Conservation (phyloP, 2,329 filamentous ascomycete species). For the Bisporella sp. region DNA sequence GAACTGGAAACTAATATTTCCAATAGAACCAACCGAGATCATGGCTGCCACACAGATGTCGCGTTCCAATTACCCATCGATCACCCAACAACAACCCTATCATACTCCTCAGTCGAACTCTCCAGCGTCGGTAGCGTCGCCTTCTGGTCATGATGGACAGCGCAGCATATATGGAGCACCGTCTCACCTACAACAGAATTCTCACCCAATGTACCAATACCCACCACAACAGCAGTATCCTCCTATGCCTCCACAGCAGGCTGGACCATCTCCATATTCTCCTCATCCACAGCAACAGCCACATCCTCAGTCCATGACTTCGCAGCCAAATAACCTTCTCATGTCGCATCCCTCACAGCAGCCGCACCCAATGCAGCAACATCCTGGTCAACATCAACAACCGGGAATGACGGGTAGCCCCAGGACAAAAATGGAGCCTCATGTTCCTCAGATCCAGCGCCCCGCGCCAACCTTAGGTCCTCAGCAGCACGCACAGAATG, state of each 20-base stretch:
- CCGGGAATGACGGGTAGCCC: constrained; percentile 56
- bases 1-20: constrained; percentile 10
- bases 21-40: constrained; percentile 51
- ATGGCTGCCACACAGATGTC: constrained; percentile 64
- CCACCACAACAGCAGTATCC: constrained; percentile 47
- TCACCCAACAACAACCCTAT: constrained; percentile 40
- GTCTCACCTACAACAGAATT: constrained; percentile 72
- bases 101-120: constrained; percentile 95
- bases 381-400: constrained; percentile 43
- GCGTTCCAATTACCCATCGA: constrained; percentile 74
- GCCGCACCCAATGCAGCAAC: constrained; percentile 52
- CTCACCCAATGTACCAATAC: constrained; percentile 66
- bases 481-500: constrained; percentile 34
- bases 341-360: constrained; percentile 52
- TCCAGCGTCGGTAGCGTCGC: constrained; percentile 85
- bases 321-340: constrained; percentile 61
- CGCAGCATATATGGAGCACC: constrained; percentile 75
- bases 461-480: constrained; percentile 43
- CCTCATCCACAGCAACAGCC: constrained; percentile 42
- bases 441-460: constrained; percentile 56
- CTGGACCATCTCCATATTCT: constrained; percentile 51
- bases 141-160: constrained; percentile 83
- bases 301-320: constrained; percentile 33
- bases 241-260: constrained; percentile 58
- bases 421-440: constrained; percentile 55